Base-by-base conservation (phyloP, 192 early-diverging fungal genomes). In the Pilobolus umbonatus region DNA sequence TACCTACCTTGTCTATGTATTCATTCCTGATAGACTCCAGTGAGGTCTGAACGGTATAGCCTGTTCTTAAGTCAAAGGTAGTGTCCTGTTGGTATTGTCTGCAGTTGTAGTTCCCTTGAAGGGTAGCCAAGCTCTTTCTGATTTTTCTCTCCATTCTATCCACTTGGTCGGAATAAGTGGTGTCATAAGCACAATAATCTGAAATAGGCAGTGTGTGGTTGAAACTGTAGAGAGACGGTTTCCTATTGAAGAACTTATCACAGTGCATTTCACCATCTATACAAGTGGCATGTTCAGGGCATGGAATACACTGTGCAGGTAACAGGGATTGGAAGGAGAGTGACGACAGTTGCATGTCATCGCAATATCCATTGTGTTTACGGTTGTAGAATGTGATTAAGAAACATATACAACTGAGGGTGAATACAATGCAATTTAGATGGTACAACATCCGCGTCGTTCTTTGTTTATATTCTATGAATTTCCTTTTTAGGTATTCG, bases 101-200 rank as follows among this genome's bases (percentile, higher is more conserved):
- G 14, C 39, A 42, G 14, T 42, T 17, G 39, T 12, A 12, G 15
- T 54, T 22, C 14, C 52, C 52, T 25, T 54, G 52, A 24, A 22
- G 52, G 3, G 25, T 25, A 3, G 42, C 42, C 5, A 59, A 31
- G 0, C 21, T n/a, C 2, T 45, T 34, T 36, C 34, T 44, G 9
- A 59, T 59, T 14, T 21, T 38, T 4, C 45, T n/a, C 17, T 59
- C 57, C 4, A 59, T 32, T 7, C 26, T 39, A 47, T 8, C 29
- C 5, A 59, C 57, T 35, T 47, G 30, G 35, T 30, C 48, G 11
- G 29, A 43, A 14, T 48, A 15, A 2, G 26, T 45, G 8, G 57
- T 30, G 15, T 59, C 34, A 59, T 46, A 45, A 21, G 48, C 57
- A 36, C 57, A 59, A 34, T 47, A 21, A 17, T 59, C 57, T 15